Conservation (phyloP, 371 early-diverging fungal genomes). For the Circinella umbellata region DNA sequence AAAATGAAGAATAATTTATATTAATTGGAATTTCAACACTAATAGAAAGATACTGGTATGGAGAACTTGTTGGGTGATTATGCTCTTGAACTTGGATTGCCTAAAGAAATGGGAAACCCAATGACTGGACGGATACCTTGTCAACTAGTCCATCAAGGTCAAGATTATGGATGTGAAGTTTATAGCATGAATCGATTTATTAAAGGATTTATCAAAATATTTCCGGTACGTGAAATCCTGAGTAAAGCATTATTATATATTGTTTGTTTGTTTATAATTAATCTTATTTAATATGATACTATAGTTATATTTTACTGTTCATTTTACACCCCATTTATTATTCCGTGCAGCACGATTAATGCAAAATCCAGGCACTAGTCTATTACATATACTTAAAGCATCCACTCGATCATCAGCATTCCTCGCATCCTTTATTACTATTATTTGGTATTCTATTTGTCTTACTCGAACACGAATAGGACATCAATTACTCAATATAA, state of each 20-base stretch:
- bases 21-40: neutral
- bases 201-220: constrained; percentile 51
- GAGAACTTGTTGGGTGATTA: constrained; percentile 38
- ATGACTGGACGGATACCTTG: constrained; percentile 49
- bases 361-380: constrained; percentile 33
- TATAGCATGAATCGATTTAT: constrained; percentile 44
- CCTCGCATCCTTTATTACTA: constrained; percentile 61
- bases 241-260: neutral
- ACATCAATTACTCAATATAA: constrained; percentile 41
- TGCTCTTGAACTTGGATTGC: constrained; percentile 44
- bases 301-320: constrained; percentile 66
- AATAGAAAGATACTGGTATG: constrained; percentile 44
- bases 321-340: constrained; percentile 60
- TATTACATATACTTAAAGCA: constrained; percentile 49
- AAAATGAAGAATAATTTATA: neutral
- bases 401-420: constrained; percentile 64
- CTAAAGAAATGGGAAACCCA: constrained; percentile 43
- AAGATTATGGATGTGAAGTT: constrained; percentile 44
- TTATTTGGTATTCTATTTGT: constrained; percentile 68
- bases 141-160: constrained; percentile 47
- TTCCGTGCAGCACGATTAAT: constrained; percentile 50
- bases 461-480: constrained; percentile 57
- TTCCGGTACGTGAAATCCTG: constrained; percentile 33
- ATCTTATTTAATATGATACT: neutral
- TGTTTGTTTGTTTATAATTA: neutral